Evolutionary conservation across 805 yeast species (phyloP).

Genomic region (Ascoidea tarda): DNA sequence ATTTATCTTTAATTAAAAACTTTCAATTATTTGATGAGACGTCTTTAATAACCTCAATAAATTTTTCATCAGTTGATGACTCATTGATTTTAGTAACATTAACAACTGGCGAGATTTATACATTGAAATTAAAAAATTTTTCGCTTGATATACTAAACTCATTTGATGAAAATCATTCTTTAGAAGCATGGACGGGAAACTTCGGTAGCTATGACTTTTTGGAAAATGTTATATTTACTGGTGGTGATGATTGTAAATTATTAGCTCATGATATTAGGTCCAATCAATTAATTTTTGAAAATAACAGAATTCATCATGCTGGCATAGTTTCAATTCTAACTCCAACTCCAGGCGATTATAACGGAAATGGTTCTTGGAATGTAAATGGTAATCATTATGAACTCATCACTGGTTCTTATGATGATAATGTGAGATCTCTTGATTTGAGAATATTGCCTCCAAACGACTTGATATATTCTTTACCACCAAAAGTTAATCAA

Average conservation of each 20-base stretch:
- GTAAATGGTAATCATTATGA: constrained; percentile 24
- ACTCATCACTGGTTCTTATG: constrained; percentile 86
- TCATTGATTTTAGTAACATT: constrained; percentile 37
- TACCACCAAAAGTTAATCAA: constrained; percentile 33
- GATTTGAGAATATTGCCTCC: constrained; percentile 48
- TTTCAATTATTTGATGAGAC: constrained; percentile 33
- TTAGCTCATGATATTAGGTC: constrained; percentile 58
- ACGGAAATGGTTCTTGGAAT: constrained; percentile 27
- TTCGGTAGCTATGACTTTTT: constrained; percentile 45
- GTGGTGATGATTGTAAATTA: constrained; percentile 79
- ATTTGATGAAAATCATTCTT: constrained; percentile 34
- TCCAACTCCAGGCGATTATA: constrained; percentile 23
- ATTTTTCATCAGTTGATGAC: constrained; percentile 31
- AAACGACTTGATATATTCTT: constrained; percentile 24
- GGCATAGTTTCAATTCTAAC: constrained; percentile 80
- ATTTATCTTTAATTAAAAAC: constrained; percentile 16
- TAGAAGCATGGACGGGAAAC: constrained; percentile 85
- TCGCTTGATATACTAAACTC: constrained; percentile 7
- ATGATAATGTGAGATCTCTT: constrained; percentile 55
- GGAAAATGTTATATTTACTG: constrained; percentile 53
- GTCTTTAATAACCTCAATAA: constrained; percentile 48
- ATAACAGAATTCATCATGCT: constrained; percentile 61
- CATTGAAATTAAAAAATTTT: constrained; percentile 20
- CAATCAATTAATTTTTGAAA: constrained; percentile 20
- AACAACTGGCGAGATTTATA: constrained; percentile 50